phyloP scores from a whole-genome alignment of 2,329 filamentous ascomycete genomes.

The Lachnellula subtilissima region DNA sequence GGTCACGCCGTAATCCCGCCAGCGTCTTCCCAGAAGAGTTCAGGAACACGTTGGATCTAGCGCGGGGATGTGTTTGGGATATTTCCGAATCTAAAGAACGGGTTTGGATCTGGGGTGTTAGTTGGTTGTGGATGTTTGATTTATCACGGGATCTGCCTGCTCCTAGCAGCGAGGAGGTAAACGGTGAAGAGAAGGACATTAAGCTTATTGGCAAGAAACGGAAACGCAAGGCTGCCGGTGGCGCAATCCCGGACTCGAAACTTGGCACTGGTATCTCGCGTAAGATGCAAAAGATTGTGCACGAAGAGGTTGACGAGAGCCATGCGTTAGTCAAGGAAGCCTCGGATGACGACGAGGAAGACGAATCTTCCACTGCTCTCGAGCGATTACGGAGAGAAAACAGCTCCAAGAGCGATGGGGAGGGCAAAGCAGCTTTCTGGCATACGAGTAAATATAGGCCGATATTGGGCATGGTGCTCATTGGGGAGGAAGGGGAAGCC shows the following conservation, averaged over 20 bases:
- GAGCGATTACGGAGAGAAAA: slow-evolving; percentile 9
- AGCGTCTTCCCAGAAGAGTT: slow-evolving; percentile 70
- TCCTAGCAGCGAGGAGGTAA: slow-evolving; percentile 28
- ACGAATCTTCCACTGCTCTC: slow-evolving; percentile 25
- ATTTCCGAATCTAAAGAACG: slow-evolving; percentile 51
- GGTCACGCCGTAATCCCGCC: slow-evolving; percentile 81
- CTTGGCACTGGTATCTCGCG: slow-evolving; percentile 33
- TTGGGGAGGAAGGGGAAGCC: slow-evolving; percentile 31
- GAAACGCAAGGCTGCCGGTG: slow-evolving; percentile 47
- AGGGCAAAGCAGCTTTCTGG: slow-evolving; percentile 45
- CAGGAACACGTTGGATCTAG: slow-evolving; percentile 68
- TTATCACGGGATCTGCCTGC: slow-evolving; percentile 60
- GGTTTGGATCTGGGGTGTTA: slow-evolving; percentile 81
- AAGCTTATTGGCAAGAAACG: slow-evolving; percentile 30
- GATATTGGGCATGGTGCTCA: slow-evolving; percentile 68
- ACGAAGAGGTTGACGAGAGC: slow-evolving; percentile 37
- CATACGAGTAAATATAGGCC: slow-evolving; percentile 89
- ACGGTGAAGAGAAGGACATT: slow-evolving; percentile 18
- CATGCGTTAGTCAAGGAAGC: slow-evolving; percentile 35
- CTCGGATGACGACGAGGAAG: slow-evolving; percentile 33
- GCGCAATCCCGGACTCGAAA: slow-evolving; percentile 38
- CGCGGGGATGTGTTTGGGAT: slow-evolving; percentile 84
- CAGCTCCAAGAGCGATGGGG: slow-evolving; percentile 11
- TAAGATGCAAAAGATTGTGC: slow-evolving; percentile 35
- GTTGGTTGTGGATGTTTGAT: slow-evolving; percentile 91